Evolutionary conservation across 1,284 basidiomycete species (phyloP).

Genomic region (Erythrobasidium hasegawianum): DNA sequence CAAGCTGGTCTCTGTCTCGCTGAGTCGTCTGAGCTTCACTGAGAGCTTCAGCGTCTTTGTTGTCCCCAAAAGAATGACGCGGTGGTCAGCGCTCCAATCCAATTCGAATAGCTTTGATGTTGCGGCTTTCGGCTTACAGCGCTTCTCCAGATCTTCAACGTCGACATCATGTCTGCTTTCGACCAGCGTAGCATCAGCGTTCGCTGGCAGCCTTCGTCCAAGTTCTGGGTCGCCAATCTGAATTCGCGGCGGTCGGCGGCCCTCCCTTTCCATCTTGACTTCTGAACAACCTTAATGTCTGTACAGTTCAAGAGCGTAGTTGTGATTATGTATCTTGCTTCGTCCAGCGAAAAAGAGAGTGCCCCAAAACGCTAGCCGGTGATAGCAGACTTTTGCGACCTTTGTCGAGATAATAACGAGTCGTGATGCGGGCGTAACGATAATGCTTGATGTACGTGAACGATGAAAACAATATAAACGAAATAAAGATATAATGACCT

Average conservation of each 20-base stretch:
- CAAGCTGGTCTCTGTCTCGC: slow-evolving; percentile 14
- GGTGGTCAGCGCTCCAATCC: background rate
- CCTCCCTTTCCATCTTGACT: slow-evolving; percentile 17
- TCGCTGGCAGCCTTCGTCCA: background rate
- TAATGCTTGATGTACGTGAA: no score
- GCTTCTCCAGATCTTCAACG: slow-evolving; percentile 19
- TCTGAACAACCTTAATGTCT: background rate
- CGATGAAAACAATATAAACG: no score
- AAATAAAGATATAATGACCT: no score
- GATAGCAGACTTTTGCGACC: no score
- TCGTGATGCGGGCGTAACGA: no score
- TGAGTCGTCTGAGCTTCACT: background rate
- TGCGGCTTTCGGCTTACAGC: slow-evolving; percentile 18
- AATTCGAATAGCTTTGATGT: background rate
- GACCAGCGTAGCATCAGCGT: slow-evolving; percentile 3
- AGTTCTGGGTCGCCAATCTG: slow-evolving; percentile 16
- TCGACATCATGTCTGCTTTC: slow-evolving; percentile 6
- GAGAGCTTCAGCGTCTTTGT: slow-evolving; percentile 33
- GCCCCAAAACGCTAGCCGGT: no score
- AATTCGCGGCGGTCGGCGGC: slow-evolving; percentile 28
- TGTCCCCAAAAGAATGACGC: background rate
- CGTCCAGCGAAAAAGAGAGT: no score
- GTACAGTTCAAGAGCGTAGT: no score
- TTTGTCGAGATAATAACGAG: no score
- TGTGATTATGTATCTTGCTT: no score